Evolutionary conservation across 208 protist genomes (phyloP), one percentile per base, ranked within the genome.

Genomic region (Acanthamoeba lugdunensis): DNA sequence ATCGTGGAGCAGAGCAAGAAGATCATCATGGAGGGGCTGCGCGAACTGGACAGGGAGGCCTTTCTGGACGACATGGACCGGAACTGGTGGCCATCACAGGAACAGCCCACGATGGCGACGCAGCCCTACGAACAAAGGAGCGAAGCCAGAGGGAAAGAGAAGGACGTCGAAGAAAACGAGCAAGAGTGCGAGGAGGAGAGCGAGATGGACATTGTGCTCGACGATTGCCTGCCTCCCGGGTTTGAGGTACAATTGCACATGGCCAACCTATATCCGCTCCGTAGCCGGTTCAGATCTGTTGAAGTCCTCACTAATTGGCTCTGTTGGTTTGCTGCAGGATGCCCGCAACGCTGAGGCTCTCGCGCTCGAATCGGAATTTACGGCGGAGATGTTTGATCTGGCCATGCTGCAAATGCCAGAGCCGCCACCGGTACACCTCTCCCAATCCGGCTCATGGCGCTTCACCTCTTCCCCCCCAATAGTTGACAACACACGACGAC

Each of bases 341-440:
- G 23, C 48, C 37, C 41, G 75, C 41, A 82, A 82, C 75, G 9
- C 75, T 16, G 75, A 82, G 5, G 48, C 41, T 1, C 8, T 82
- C 6, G 75, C 75, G 21, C 23, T 48, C 8, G 85, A 90, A 52
- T 13, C 48, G 9, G 85, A 90, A 30, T 90, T 90, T 33, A 90
- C 85, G 6, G 85, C 56, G 0, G 85, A 90, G 30, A 90, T 90
- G 85, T 90, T 90, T 50, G 85, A 90, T 33, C 37, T 75, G 56
- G 85, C 85, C 16, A 90, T 90, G 85, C 85, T 54, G 25, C 75
- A 82, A 21, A 33, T 90, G 61, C 61, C 67, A 18, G 63, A 69
- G 13, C 61, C 23, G 8, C 8, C 61, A 11, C 23, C 18, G 61
- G 61, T 28, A 23, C 18, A 23, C 0, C 6, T 61, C 11, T 45